Conservation (phyloP, 176 grass and related monocot species). For the Saccharum officinarum region DNA sequence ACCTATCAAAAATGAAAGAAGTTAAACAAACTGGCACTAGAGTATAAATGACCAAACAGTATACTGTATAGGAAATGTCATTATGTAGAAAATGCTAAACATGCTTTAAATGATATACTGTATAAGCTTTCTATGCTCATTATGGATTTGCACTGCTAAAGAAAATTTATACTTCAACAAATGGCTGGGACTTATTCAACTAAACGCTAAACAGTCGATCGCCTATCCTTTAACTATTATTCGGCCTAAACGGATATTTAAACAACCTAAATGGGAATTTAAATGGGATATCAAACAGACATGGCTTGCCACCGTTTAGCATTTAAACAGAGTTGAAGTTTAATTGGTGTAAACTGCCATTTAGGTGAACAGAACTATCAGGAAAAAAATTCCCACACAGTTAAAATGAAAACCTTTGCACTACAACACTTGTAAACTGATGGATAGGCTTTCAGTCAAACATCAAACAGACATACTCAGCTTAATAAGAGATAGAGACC, state of each 20-base stretch:
- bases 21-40: not conserved
- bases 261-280: not conserved
- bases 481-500: not conserved
- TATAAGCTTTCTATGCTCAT: not conserved
- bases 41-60: not conserved
- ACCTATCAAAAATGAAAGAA: constrained; percentile 35
- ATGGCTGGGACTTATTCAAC: not conserved
- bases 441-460: not conserved
- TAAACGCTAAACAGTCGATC: not conserved
- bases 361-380: not conserved
- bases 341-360: not conserved
- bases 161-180: not conserved
- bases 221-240: not conserved
- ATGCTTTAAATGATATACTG: not conserved
- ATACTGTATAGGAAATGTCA: not conserved
- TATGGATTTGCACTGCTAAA: not conserved
- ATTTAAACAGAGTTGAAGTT: not conserved
- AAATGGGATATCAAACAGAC: not conserved
- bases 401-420: not conserved
- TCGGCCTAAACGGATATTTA: not conserved
- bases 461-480: not conserved
- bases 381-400: not conserved
- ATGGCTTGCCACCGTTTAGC: not conserved
- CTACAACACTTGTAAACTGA: not conserved
- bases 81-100: not conserved